Evolutionary conservation across 495 filamentous ascomycete genomes (phyloP).

Genomic region (Neurospora sp.): DNA sequence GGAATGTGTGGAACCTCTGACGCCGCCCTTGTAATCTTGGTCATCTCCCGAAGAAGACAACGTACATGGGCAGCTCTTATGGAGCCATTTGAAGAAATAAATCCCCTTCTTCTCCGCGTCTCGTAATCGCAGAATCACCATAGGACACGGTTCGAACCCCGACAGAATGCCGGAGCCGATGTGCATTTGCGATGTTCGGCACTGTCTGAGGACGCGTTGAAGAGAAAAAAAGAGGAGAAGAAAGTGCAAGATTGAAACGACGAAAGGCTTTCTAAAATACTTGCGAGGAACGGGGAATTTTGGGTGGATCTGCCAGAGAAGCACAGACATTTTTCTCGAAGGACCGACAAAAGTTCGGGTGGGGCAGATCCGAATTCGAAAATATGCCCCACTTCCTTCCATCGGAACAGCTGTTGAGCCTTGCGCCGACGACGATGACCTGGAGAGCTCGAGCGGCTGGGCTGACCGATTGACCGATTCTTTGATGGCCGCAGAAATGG

Average conservation of each 20-base stretch:
- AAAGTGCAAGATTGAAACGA: conserved; percentile 4
- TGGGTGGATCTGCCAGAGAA: background rate
- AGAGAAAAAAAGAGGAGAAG: conserved; percentile 32
- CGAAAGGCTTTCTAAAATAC: background rate
- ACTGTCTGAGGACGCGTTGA: conserved; percentile 84
- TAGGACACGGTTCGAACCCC: conserved; percentile 47
- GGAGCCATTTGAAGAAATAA: conserved; percentile 44
- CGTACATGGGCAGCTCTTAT: conserved; percentile 90
- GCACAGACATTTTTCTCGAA: background rate
- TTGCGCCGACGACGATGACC: background rate
- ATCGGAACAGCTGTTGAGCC: background rate
- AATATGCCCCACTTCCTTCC: background rate
- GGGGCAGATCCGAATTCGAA: background rate
- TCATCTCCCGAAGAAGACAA: conserved; percentile 11
- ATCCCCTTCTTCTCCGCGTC: conserved; percentile 62
- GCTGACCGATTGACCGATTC: background rate
- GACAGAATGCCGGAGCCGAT: conserved; percentile 59
- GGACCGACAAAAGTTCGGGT: background rate
- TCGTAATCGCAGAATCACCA: conserved; percentile 73
- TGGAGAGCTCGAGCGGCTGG: background rate
- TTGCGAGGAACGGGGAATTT: background rate
- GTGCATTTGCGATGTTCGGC: conserved; percentile 58
- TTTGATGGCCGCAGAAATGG: background rate
- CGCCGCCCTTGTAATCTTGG: conserved; percentile 70
- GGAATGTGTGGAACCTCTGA: conserved; percentile 76